These are phyloP conservation scores for Xylaria castorea DNA, from an alignment of 495 filamentous ascomycete genomes.

Conservation along the genomic window DNA sequence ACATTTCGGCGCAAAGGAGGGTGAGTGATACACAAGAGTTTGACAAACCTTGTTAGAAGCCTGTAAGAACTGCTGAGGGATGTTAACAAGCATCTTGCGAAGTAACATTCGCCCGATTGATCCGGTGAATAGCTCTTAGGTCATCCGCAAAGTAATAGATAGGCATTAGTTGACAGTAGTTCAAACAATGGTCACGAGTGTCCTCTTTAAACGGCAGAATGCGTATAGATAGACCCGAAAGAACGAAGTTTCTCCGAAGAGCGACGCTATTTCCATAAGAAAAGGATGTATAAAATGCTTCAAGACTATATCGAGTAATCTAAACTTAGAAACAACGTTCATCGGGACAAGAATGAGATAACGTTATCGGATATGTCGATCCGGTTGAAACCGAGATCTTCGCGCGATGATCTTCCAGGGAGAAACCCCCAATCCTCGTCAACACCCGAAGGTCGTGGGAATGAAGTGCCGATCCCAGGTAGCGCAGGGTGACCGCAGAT, in stretches of 20 bases:
- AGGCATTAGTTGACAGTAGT: neutral
- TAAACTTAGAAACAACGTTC: neutral
- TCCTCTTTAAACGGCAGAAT: neutral
- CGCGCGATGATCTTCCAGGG: neutral
- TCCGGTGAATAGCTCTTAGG: neutral
- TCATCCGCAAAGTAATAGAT: neutral
- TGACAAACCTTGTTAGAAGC: neutral
- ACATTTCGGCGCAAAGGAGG: neutral
- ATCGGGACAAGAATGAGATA: neutral
- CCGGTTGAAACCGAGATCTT: conserved; percentile 26
- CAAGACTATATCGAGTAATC: neutral
- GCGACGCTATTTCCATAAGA: neutral
- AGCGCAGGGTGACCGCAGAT: neutral
- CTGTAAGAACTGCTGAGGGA: neutral
- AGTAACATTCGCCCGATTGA: neutral
- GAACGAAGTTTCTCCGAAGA: neutral
- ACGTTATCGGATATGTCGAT: conserved; percentile 4
- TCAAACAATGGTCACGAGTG: neutral
- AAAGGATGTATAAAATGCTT: neutral
- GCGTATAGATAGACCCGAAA: neutral
- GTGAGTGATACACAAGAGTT: conserved; percentile 1
- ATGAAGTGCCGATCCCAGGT: conserved; percentile 12
- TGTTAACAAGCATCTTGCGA: neutral
- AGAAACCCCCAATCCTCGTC: neutral
- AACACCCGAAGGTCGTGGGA: neutral